These are phyloP conservation scores for Capronia coronata DNA, from an alignment of 2,329 filamentous ascomycete genomes.

Conservation along the genomic window DNA sequence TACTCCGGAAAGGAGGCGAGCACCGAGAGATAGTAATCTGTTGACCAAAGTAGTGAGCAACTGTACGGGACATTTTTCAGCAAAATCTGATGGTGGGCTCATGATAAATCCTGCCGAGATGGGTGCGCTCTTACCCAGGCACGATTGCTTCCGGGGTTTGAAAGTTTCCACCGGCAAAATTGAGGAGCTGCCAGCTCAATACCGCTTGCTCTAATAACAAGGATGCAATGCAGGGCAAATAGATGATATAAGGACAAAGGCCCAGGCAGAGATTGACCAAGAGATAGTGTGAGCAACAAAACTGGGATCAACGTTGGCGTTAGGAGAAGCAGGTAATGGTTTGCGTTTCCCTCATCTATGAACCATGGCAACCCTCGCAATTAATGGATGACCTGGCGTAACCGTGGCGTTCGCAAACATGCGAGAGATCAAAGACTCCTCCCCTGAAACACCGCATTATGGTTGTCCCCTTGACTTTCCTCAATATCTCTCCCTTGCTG, in stretches of 20 bases:
- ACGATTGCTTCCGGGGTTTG: not conserved
- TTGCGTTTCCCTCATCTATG: not conserved
- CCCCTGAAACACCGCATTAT: not conserved
- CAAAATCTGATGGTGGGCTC: not conserved
- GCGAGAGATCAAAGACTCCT: too few relatives aligned
- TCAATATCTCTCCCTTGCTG: slow-evolving; percentile 12
- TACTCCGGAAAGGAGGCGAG: not conserved
- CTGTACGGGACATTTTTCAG: not conserved
- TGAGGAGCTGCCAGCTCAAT: not conserved
- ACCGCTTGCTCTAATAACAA: not conserved
- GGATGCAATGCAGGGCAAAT: not conserved
- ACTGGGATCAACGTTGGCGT: too few relatives aligned
- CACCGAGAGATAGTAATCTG: not conserved
- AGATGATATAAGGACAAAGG: not conserved
- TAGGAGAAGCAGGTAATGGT: too few relatives aligned
- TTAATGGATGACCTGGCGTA: too few relatives aligned
- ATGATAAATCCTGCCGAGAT: not conserved
- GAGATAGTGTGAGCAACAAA: too few relatives aligned
- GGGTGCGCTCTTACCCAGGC: not conserved
- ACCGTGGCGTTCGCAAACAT: too few relatives aligned
- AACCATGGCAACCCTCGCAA: not conserved
- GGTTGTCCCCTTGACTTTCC: not conserved
- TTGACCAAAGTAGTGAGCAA: not conserved
- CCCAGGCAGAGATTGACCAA: not conserved
- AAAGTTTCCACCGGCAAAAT: not conserved